phyloP scores from a whole-genome alignment of 2,329 filamentous ascomycete genomes.

The Beauveria pseudobassiana region DNA sequence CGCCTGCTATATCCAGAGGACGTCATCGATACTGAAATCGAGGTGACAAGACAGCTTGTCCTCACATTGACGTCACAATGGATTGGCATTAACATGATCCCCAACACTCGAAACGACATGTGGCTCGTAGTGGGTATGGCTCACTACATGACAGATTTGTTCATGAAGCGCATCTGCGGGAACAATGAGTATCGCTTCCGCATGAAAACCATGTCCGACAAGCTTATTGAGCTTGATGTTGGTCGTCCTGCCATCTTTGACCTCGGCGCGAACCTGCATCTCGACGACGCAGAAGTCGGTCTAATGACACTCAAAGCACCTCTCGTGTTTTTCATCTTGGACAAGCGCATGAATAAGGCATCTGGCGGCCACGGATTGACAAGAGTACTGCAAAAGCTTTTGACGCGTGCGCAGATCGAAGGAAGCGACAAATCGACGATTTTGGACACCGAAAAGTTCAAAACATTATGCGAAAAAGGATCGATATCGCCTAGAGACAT shows the following conservation, averaged over 20 bases:
- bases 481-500: slow-evolving; percentile 81
- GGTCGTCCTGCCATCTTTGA: slow-evolving; percentile 75
- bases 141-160: slow-evolving; percentile 91
- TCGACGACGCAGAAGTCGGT: slow-evolving; percentile 79
- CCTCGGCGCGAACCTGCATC: slow-evolving; percentile 66
- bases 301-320: slow-evolving; percentile 89
- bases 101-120: slow-evolving; percentile 69
- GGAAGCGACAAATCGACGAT: slow-evolving; percentile 58
- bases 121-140: slow-evolving; percentile 89
- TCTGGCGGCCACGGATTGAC: slow-evolving; percentile 74
- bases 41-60: slow-evolving; percentile 71
- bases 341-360: slow-evolving; percentile 82
- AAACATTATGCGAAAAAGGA: slow-evolving; percentile 78
- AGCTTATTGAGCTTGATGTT: slow-evolving; percentile 72
- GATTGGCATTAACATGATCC: slow-evolving; percentile 87
- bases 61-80: slow-evolving; percentile 86
- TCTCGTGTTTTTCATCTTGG: slow-evolving; percentile 86
- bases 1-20: slow-evolving; percentile 77
- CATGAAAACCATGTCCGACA: slow-evolving; percentile 77
- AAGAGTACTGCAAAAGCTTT: slow-evolving; percentile 76
- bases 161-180: slow-evolving; percentile 83
- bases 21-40: slow-evolving; percentile 77
- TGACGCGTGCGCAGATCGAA: slow-evolving; percentile 73
- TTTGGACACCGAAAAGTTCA: slow-evolving; percentile 67
- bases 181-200: slow-evolving; percentile 93